Evolutionary conservation across 257 asterid genomes (phyloP), one percentile per base, ranked within the genome.

Genomic region (Anisodus acutangulus): DNA sequence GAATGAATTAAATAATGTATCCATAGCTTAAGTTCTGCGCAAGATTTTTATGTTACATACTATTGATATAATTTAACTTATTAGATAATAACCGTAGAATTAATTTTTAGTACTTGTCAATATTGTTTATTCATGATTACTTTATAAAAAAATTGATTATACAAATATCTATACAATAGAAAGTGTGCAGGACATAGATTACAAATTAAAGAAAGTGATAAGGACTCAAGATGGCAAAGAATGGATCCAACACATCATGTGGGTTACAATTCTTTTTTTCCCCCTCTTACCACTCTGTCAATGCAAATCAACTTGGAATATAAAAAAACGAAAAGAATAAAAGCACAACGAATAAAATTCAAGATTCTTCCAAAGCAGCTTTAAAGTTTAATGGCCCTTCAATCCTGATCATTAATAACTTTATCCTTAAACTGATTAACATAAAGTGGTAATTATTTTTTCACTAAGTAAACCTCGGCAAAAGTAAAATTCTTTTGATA

Each of bases 211-310:
- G 63, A 51, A 80, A 83, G 49, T 70, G 47, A 41, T 41, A 84
- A 69, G 8, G 53, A 22, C 37, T 26, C 15, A 55, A 68, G 26
- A 60, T 59, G 82, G 74, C 87, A 85, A 69, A 87, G 79, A 68
- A 74, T 60, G 78, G 87, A 76, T 72, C 88, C 84, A 88, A 90
- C 89, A 90, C 49, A 43, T 22, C 91, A 88, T 87, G 92, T 85
- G 91, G 87, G 84, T 81, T 78, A 82, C 84, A 67, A 86, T 90
- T 4, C 3, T 10, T 2, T n/a, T 5, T 12, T 83, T 17, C 2
- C 55, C 3, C 10, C 55, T 51, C 17, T 9, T 86, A 82, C 57
- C 62, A 83, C 85, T 81, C 80, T 83, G 57, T 68, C 69, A 79
- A 79, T 81, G 81, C 84, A 47, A 72, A 72, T 72, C 80, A 71